Evolutionary conservation across 169 alveolate genomes (phyloP).

Genomic region (Cryptosporidium ryanae): DNA sequence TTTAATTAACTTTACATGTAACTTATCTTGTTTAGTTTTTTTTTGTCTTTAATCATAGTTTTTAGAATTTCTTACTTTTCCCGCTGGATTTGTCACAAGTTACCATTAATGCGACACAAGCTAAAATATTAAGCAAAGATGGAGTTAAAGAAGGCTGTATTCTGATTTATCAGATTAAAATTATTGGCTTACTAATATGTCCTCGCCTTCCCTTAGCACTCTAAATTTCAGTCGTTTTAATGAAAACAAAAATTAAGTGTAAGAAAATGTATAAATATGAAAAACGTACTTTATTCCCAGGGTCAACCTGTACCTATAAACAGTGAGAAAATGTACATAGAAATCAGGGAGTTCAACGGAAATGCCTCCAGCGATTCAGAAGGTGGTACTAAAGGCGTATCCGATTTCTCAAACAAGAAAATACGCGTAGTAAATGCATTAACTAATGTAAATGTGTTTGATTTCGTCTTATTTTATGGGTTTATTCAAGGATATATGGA

Average conservation of each 20-base stretch:
- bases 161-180: no score
- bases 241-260: neutral
- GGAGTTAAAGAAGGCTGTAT: no score
- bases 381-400: no score
- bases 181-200: no score
- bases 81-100: slow-evolving; percentile 11
- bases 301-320: neutral
- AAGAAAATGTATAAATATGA: slow-evolving; percentile 2
- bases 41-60: neutral
- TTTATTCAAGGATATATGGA: slow-evolving; percentile 64
- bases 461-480: slow-evolving; percentile 44
- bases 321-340: slow-evolving; percentile 26
- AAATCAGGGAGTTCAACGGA: neutral
- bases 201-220: no score
- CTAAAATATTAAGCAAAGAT: no score
- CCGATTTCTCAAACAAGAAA: neutral
- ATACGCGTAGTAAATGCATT: neutral
- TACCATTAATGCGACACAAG: neutral
- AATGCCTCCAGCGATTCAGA: no score
- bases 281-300: neutral
- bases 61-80: neutral
- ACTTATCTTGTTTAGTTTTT: neutral
- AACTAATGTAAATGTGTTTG: slow-evolving; percentile 3
- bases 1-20: neutral
- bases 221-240: no score